Percentiles rank a stretch among this genome's conserved stretches.
phyloP scores from a whole-genome alignment of 169 alveolate genomes.

The Plasmodium knowlesi region DNA sequence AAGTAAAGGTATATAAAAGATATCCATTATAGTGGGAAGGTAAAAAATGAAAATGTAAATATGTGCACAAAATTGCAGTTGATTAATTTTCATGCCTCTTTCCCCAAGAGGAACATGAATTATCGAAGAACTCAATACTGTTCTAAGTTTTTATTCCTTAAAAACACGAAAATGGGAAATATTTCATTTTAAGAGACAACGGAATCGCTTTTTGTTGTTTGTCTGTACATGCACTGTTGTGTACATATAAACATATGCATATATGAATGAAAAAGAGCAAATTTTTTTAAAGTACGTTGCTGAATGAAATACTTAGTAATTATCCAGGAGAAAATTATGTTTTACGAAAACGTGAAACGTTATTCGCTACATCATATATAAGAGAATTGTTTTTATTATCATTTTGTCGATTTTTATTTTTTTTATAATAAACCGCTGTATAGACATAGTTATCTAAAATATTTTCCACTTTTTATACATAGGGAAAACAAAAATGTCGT shows the following conservation, averaged over 20 bases:
- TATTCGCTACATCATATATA: neutral
- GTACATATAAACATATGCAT: neutral
- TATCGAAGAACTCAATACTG: neutral
- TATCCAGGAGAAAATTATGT: neutral
- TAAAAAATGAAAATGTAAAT: neutral
- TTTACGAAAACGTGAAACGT: neutral
- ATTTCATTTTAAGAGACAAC: neutral
- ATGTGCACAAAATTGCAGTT: conserved; percentile 13
- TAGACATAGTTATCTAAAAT: neutral
- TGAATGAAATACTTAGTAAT: neutral
- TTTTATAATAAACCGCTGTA: neutral
- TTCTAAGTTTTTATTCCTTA: neutral
- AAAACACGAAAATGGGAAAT: neutral
- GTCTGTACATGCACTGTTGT: neutral
- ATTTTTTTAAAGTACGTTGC: neutral
- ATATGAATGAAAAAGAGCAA: neutral
- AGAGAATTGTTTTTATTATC: neutral
- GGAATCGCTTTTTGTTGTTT: neutral
- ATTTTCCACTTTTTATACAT: too few species aligned
- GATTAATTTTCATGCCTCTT: neutral
- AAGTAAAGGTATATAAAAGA: neutral
- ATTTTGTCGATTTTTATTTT: neutral
- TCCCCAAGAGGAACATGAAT: neutral
- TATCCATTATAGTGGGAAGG: neutral
- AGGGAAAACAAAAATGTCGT: neutral